Evolutionary conservation across 1,284 basidiomycete species (phyloP), one percentile per base, ranked within the genome.

Genomic region (Microbotryum scabiosae): DNA sequence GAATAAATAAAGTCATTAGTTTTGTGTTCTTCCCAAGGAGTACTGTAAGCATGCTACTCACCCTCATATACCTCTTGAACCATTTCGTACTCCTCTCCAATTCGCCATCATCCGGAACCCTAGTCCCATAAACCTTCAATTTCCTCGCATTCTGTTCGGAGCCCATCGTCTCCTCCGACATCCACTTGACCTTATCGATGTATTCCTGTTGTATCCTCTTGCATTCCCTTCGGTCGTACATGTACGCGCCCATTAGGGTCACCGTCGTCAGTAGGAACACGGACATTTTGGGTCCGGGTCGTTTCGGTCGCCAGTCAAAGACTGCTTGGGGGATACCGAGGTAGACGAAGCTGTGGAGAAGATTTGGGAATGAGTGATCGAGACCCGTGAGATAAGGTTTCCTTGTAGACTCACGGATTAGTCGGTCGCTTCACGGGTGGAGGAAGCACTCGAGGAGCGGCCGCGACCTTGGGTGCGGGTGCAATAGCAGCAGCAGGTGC

Each of bases 51-150:
- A n/a, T n/a, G n/a, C n/a, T 54, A 72, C 79, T 71, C 70, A 94
- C 92, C 86, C 96, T 96, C 79, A 97, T 84, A 76, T 96, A 97
- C 79, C 88, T 90, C 73, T 88, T 85, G 78, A 97, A 98, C 79
- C 90, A 91, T 74, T 80, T 84, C 72, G 89, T 78, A 57, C 85
- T 83, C 65, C 88, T 84, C 73, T 92, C 85, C 68, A 85, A 84
- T 73, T 97, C 92, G 71, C 94, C 90, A 75, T 98, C 96, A 52
- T 89, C 92, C 1, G 93, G 91, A 83, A 91, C 94, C 73, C 88
- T 88, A 45, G 84, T 83, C 32, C 86, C 89, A 72, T 90, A 91
- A 23, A 97, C 90, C 2, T 81, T 85, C 60, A 97, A 85, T 74
- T 86, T 90, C 50, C 93, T 82, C 6, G 88, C 84, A 62, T 81